Base-by-base conservation (phyloP, 208 protist genomes). In the Wallacemonas sp. region DNA sequence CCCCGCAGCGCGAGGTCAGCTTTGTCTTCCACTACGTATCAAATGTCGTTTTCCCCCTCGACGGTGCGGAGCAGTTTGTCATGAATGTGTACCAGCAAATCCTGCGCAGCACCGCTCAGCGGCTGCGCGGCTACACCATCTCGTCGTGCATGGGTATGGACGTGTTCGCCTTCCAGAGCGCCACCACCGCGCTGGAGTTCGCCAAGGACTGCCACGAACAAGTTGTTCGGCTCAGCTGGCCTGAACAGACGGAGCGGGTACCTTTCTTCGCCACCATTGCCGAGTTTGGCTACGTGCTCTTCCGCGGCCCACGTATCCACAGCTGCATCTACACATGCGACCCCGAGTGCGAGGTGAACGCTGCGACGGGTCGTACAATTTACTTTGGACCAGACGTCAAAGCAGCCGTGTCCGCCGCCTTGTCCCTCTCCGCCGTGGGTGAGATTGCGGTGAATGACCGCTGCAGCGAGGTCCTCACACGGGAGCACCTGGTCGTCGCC, bases 1-100 rank as follows among this genome's bases (percentile, higher is more conserved):
- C 60, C 8, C 90, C 90, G 14, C 72, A 86, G 47, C 86, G 85
- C 22, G 79, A 90, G 47, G 87, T 92, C 12, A 88, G 74, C 14
- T 90, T 96, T 66, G 90, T 96, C 3, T 82, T 94, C 28, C 84
- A 92, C 65, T 78, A 78, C 64, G 82, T 95, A 26, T 76, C 80
- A 0, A 73, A 75, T 51, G 66, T 87, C 0, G 28, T 46, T 6
- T 81, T 68, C 26, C 71, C 80, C 6, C 71, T 77, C 9, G 21
- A 45, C 15, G 77, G 70, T 9, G 67, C 68, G 21, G 83, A 88
- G 66, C 80, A 92, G 31, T 80, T 94, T 38, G 80, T 86, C 27
- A 84, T 88, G 70, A 80, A 70, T 31, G 79, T 90, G 11, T 93
- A 84, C 47, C 75, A 88, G 28, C 64, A 91, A 30, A 72, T 90